Percentiles rank a stretch among this genome's conserved stretches.
Evolutionary conservation across 495 filamentous ascomycete genomes (phyloP).

Genomic region (Neurospora sp.): DNA sequence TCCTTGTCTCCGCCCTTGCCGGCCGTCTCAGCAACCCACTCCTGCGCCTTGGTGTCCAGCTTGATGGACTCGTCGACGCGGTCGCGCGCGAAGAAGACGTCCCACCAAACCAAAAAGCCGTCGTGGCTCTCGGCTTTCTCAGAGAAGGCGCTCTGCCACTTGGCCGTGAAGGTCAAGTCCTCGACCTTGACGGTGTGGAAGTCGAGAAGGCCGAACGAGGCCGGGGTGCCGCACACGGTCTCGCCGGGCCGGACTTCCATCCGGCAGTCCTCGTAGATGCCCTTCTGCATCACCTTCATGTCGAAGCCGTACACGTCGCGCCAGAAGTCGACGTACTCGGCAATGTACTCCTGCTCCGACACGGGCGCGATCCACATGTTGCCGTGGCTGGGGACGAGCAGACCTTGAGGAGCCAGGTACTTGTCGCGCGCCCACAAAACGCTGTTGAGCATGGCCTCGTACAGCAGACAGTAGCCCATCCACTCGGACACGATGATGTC

Average conservation of each 20-base stretch:
- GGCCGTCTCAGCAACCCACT: constrained; percentile 25
- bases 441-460: constrained; percentile 96
- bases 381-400: constrained; percentile 86
- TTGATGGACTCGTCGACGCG: constrained; percentile 9
- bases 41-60: constrained; percentile 17
- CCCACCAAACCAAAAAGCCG: constrained; percentile 71
- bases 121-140: constrained; percentile 48
- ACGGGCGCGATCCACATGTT: constrained; percentile 85
- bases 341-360: constrained; percentile 78
- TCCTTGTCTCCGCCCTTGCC: constrained; percentile 22
- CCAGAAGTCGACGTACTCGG: constrained; percentile 91
- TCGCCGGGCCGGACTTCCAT: constrained; percentile 72
- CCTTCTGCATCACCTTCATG: constrained; percentile 79
- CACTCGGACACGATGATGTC: constrained; percentile 99
- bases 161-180: constrained; percentile 67
- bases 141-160: constrained; percentile 42
- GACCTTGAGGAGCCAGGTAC: constrained; percentile 69
- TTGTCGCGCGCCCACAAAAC: constrained; percentile 89
- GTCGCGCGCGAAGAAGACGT: constrained; percentile 60
- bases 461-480: constrained; percentile 99
- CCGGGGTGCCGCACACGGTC: constrained; percentile 67
- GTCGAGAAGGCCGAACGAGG: constrained; percentile 64
- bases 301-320: constrained; percentile 98
- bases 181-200: constrained; percentile 64
- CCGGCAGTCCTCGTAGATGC: constrained; percentile 73